Percentiles rank a stretch among this genome's conserved stretches.
Conservation (phyloP, 225 moss, liverwort and hornwort species). For the Sphagnum tenellum region DNA sequence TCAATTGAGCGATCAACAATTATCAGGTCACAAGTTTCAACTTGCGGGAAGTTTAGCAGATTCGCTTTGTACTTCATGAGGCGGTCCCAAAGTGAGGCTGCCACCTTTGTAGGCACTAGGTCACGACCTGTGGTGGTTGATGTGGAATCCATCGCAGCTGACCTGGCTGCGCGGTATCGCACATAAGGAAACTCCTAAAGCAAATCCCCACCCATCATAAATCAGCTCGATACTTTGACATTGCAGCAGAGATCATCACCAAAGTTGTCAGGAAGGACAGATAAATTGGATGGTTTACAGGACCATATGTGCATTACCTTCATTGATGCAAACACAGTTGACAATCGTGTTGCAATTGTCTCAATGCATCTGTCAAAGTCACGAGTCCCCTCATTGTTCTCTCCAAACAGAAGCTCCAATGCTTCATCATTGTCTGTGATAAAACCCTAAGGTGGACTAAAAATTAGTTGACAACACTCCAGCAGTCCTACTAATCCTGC, state of each 20-base stretch:
- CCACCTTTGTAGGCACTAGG: constrained; percentile 83
- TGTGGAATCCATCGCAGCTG: constrained; percentile 44
- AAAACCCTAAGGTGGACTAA: constrained; percentile 58
- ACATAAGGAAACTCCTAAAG: constrained; percentile 93
- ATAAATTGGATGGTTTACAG: too few relatives aligned
- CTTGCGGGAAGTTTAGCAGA: constrained; percentile 62
- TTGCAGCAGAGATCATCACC: too few relatives aligned
- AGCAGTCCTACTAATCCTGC: too few relatives aligned
- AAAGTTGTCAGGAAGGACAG: not conserved
- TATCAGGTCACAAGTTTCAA: constrained; percentile 88
- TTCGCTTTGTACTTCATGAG: constrained; percentile 85
- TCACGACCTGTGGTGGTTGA: constrained; percentile 62
- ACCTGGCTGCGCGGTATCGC: constrained; percentile 70
- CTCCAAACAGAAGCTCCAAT: constrained; percentile 84
- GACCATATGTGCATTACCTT: constrained; percentile 36
- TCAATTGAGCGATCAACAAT: constrained; percentile 92
- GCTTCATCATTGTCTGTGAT: constrained; percentile 85
- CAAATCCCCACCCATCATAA: too few relatives aligned
- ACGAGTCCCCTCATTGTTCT: constrained; percentile 65
- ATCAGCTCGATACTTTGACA: too few relatives aligned
- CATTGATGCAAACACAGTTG: constrained; percentile 90
- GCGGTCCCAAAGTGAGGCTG: constrained; percentile 83
- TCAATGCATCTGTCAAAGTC: constrained; percentile 81
- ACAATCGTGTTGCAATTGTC: constrained; percentile 70
- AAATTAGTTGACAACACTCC: too few relatives aligned